These are phyloP conservation scores for Mycosphaerelloides madeirae DNA, from an alignment of 2,329 filamentous ascomycete genomes.

Conservation along the genomic window DNA sequence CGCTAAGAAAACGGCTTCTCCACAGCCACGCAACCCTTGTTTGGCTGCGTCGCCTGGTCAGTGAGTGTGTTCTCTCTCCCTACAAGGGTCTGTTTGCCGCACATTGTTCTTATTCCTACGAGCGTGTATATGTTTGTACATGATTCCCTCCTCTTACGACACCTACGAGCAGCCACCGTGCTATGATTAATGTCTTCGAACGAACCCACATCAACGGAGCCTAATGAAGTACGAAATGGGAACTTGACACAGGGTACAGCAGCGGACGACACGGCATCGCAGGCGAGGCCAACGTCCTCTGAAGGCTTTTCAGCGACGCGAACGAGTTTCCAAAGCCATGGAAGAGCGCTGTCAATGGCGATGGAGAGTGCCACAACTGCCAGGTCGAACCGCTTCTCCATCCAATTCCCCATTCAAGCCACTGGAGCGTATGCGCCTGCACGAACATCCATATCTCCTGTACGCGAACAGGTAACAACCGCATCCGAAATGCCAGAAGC, in stretches of 20 bases:
- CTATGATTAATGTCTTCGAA: neutral
- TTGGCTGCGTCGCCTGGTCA: too few species aligned
- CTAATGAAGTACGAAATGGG: slow-evolving; percentile 14
- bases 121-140: too few species aligned
- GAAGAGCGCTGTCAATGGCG: slow-evolving; percentile 25
- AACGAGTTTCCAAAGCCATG: slow-evolving; percentile 27
- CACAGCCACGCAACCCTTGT: too few species aligned
- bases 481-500: slow-evolving; percentile 19
- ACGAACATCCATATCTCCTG: slow-evolving; percentile 31
- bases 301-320: slow-evolving; percentile 10
- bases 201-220: neutral
- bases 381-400: slow-evolving; percentile 42
- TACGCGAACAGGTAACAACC: slow-evolving; percentile 19
- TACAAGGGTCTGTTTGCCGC: too few species aligned
- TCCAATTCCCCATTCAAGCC: slow-evolving; percentile 47
- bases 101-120: too few species aligned
- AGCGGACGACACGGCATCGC: slow-evolving; percentile 11
- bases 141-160: too few species aligned
- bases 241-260: slow-evolving; percentile 5
- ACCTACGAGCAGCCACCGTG: too few species aligned
- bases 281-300: slow-evolving; percentile 15
- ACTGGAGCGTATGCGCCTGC: slow-evolving; percentile 28
- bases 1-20: too few species aligned
- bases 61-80: too few species aligned
- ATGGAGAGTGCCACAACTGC: slow-evolving; percentile 15